Base-by-base conservation (phyloP, 2,329 filamentous ascomycete genomes). In the Botrytis byssoidea region DNA sequence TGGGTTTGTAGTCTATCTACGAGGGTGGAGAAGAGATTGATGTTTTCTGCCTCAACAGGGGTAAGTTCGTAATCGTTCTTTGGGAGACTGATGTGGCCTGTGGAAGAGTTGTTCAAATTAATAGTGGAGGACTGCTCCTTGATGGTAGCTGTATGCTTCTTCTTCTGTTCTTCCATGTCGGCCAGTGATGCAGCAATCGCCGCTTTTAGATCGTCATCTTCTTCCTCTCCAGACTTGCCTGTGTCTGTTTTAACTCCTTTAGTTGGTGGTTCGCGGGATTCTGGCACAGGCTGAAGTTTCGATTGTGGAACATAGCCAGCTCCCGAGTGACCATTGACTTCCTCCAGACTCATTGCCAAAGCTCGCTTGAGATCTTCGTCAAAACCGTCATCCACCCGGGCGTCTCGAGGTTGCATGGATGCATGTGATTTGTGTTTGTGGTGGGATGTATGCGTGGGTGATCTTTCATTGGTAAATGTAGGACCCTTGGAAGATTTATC, bases 81-180 rank as follows among this genome's bases (percentile, higher is more conserved):
- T 1, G 93, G 92, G 61, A 92, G 83, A 6, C 86, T 82, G 76
- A 88, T 89, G 61, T 86, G 85, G n/a, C 88, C 84, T 37, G 86
- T 81, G 35, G 18, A 59, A 18, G 86, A 83, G 4, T 85, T 82
- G 5, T 85, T 82, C 25, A 85, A 83, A 40, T 85, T 84, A 1
- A 86, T 84, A 55, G 85, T 86, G 0, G 88, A 87, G 1, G 92
- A 88, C 75, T 96, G 93, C 80, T 93, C 90, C 81, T 96, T 97
- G 78, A 98, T 87, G 2, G 90, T 90, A 8, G 92, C 93, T 1
- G 94, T 90, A 81, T 98, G 94, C 78, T 91, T 91, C 83, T 95
- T 92, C 86, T 99, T 98, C 82, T 99, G 95, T 82, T 98, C 93
- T 83, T 99, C 96, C 94, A 98, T 98, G 80, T 99, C 96, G 37